Conservation (phyloP, 192 early-diverging fungal genomes). For the Coemansia umbellata region DNA sequence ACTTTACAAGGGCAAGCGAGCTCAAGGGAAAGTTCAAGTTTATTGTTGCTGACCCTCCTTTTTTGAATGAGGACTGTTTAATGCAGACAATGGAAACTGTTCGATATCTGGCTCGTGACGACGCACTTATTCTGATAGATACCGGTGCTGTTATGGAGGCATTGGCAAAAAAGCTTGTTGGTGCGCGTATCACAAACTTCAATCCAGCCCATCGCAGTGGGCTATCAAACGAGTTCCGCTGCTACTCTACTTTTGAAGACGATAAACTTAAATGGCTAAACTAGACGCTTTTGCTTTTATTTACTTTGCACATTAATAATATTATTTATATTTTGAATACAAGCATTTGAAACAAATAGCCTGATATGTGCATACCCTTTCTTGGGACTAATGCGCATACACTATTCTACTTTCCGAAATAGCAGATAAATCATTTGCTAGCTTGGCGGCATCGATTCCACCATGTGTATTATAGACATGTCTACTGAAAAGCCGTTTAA, state of each 20-base stretch:
- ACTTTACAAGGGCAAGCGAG: constrained; percentile 44
- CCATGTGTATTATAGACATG: no score
- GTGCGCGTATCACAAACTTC: constrained; percentile 57
- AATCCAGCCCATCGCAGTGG: constrained; percentile 62
- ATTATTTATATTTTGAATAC: no score
- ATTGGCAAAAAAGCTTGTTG: constrained; percentile 50
- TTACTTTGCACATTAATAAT: no score
- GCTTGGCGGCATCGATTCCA: no score
- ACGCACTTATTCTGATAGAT: constrained; percentile 29
- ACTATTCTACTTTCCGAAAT: no score
- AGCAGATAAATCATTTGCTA: no score
- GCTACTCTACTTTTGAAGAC: constrained; percentile 57
- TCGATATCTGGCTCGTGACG: constrained; percentile 46
- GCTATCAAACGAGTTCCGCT: constrained; percentile 75
- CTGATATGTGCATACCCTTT: no score
- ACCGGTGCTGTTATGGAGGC: constrained; percentile 57
- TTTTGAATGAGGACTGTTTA: constrained; percentile 71
- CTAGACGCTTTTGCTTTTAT: no score
- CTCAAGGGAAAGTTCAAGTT: constrained; percentile 59
- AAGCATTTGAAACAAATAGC: no score
- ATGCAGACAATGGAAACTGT: constrained; percentile 64
- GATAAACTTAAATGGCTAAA: constrained; percentile 31
- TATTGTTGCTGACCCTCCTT: constrained; percentile 76
- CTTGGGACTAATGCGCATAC: no score
- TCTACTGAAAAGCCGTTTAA: no score